Evolutionary conservation across 495 filamentous ascomycete species (phyloP).

Genomic region (Penicillium argentinense): DNA sequence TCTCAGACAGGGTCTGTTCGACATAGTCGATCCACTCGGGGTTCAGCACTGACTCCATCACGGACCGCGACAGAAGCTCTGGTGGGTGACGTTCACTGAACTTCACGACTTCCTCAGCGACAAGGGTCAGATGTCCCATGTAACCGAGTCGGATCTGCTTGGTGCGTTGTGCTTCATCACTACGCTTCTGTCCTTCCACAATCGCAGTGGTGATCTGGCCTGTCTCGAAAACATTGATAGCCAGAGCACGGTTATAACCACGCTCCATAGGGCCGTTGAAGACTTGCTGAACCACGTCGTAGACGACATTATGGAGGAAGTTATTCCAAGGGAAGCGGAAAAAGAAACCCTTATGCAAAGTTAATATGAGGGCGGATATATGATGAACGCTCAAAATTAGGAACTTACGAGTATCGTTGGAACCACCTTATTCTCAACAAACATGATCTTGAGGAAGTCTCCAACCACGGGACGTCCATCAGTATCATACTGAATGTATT

Average conservation of each 20-base stretch:
- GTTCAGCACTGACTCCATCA: conserved; percentile 85
- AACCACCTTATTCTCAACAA: conserved; percentile 91
- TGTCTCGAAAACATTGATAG: conserved; percentile 87
- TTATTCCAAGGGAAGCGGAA: conserved; percentile 99
- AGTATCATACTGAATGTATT: conserved; percentile 56
- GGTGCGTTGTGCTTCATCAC: conserved; percentile 76
- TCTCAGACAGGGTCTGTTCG: conserved; percentile 90
- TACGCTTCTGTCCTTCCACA: conserved; percentile 82
- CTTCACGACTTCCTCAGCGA: conserved; percentile 98
- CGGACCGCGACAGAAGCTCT: conserved; percentile 77
- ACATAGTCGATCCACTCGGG: conserved; percentile 93
- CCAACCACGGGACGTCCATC: conserved; percentile 90
- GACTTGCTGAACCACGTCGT: conserved; percentile 98
- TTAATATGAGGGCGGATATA: background rate
- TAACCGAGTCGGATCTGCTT: conserved; percentile 92
- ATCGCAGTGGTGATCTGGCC: conserved; percentile 89
- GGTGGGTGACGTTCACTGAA: conserved; percentile 93
- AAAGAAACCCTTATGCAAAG: conserved; percentile 73
- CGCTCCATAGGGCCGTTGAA: conserved; percentile 99
- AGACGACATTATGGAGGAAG: conserved; percentile 98
- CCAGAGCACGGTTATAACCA: conserved; percentile 89
- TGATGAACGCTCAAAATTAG: background rate
- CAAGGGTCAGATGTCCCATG: conserved; percentile 97
- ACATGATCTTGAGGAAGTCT: conserved; percentile 94
- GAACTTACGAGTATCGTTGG: conserved; percentile 86